Evolutionary conservation across 1,284 basidiomycete genomes (phyloP).

Genomic region (Pseudozyma thailandica): DNA sequence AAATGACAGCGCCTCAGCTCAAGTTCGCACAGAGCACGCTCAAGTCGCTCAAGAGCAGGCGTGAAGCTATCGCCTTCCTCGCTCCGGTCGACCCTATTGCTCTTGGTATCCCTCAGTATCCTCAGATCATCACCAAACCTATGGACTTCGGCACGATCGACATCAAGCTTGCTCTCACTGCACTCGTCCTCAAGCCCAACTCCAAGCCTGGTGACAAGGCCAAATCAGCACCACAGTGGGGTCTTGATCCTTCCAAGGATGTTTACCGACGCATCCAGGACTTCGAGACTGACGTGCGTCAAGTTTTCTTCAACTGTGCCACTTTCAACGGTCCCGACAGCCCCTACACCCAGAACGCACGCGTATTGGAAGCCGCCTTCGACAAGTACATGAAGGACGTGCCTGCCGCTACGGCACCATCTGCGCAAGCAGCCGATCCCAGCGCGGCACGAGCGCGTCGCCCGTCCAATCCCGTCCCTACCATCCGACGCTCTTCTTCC

Average conservation of each 20-base stretch:
- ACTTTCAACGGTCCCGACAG: constrained; percentile 92
- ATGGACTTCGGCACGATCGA: constrained; percentile 98
- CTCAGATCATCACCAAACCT: constrained; percentile 83
- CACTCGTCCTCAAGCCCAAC: constrained; percentile 51
- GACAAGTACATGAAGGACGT: constrained; percentile 78
- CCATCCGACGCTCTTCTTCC: constrained; percentile 77
- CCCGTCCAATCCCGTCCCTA: constrained; percentile 79
- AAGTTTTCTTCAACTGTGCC: constrained; percentile 85
- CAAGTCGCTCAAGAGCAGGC: constrained; percentile 85
- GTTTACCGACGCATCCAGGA: constrained; percentile 50
- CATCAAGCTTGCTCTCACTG: constrained; percentile 73
- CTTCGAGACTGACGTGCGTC: constrained; percentile 64
- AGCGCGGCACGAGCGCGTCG: constrained; percentile 72
- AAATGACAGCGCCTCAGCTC: constrained; percentile 74
- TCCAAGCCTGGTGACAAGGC: constrained; percentile 60
- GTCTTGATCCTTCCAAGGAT: constrained; percentile 54
- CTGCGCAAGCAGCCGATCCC: constrained; percentile 64
- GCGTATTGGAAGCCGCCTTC: constrained; percentile 83
- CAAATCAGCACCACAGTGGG: constrained; percentile 48
- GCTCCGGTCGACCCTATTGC: constrained; percentile 90
- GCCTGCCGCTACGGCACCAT: constrained; percentile 43
- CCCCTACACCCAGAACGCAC: constrained; percentile 80
- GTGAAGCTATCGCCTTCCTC: constrained; percentile 84
- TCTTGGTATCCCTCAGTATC: constrained; percentile 91
- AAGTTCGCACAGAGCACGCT: constrained; percentile 84